Percentiles rank a stretch among this genome's conserved stretches.
Conservation (phyloP, 257 asterid genomes). For the Anisodus tanguticus region DNA sequence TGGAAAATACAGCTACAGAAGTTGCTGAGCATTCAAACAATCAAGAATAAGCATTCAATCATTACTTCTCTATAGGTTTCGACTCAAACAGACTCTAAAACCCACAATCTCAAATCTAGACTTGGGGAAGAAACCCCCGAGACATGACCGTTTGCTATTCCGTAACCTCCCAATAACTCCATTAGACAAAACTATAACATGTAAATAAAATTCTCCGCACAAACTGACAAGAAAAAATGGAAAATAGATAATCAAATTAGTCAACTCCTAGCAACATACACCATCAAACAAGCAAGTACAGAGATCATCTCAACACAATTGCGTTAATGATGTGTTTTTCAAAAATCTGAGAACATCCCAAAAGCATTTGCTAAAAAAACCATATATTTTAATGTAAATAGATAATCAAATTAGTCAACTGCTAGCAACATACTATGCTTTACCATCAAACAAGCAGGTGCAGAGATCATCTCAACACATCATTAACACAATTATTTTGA, state of each 20-base stretch:
- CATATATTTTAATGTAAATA: background rate
- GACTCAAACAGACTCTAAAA: background rate
- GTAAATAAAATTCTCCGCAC: background rate
- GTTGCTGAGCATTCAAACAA: background rate
- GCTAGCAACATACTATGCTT: slow-evolving; percentile 5
- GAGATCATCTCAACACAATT: too few species aligned
- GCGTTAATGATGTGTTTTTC: background rate
- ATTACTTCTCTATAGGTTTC: background rate
- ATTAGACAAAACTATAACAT: background rate
- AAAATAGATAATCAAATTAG: background rate
- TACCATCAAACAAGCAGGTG: background rate
- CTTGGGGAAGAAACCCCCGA: background rate
- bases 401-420: slow-evolving; percentile 7
- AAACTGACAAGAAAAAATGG: background rate
- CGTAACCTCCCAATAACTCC: background rate
- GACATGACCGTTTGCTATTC: background rate
- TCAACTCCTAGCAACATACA: too few species aligned
- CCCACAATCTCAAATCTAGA: background rate
- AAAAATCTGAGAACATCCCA: background rate
- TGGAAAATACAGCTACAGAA: background rate
- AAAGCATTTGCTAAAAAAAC: background rate
- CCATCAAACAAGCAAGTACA: too few species aligned
- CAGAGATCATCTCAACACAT: background rate
- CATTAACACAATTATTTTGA: slow-evolving; percentile 8
- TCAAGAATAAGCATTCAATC: background rate